Conservation (phyloP, 805 yeast species). For the Myxozyma nipponensis region DNA sequence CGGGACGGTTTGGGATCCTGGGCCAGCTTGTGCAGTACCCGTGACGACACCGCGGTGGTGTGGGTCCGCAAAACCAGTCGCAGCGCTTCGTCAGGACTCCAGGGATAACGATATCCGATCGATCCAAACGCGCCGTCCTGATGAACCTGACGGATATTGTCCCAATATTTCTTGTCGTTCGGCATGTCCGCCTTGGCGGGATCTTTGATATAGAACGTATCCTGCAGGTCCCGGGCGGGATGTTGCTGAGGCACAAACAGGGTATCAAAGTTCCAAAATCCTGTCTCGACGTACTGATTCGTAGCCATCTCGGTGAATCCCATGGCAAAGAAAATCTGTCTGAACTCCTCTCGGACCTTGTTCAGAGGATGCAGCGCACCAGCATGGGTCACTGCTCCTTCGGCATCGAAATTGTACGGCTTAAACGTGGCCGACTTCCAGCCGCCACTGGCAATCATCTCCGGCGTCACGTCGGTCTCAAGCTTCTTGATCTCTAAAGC, state of each 20-base stretch:
- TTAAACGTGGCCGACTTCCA: constrained; percentile 86
- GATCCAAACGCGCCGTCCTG: constrained; percentile 89
- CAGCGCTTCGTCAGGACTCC: constrained; percentile 88
- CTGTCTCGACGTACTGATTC: constrained; percentile 94
- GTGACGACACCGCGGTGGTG: constrained; percentile 90
- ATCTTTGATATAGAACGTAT: constrained; percentile 94
- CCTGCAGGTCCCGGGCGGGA: constrained; percentile 99
- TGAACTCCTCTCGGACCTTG: constrained; percentile 95
- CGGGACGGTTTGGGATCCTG: constrained; percentile 61
- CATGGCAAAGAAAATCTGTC: constrained; percentile 95
- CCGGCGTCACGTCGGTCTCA: constrained; percentile 92
- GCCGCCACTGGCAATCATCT: constrained; percentile 76
- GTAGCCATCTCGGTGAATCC: constrained; percentile 99
- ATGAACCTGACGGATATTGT: constrained; percentile 77
- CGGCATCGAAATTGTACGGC: constrained; percentile 93
- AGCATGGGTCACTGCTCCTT: constrained; percentile 78
- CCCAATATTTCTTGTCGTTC: constrained; percentile 72
- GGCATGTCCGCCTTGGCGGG: constrained; percentile 81
- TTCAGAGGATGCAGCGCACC: constrained; percentile 97
- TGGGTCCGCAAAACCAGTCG: constrained; percentile 95
- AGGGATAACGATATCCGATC: constrained; percentile 96
- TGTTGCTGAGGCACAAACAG: constrained; percentile 98
- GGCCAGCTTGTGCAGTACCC: constrained; percentile 83
- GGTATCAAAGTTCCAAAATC: constrained; percentile 98
- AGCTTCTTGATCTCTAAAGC: constrained; percentile 71